Evolutionary conservation across 2,329 filamentous ascomycete genomes (phyloP).

Genomic region (Lasiodiplodia theobromae): DNA sequence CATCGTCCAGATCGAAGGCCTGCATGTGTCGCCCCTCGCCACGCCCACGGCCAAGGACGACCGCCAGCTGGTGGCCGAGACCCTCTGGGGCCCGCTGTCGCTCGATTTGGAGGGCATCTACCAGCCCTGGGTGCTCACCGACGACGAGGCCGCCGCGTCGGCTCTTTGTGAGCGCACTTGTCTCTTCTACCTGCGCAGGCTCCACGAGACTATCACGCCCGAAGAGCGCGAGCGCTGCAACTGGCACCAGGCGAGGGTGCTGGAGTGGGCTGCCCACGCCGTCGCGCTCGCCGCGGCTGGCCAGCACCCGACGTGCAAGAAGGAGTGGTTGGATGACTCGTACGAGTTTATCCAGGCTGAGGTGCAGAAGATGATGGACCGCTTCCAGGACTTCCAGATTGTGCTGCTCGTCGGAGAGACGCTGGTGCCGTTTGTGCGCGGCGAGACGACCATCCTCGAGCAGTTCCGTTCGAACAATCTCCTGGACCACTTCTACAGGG

Average conservation of each 20-base stretch:
- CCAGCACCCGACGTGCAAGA: too few species aligned
- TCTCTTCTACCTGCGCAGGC: too few species aligned
- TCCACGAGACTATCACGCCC: too few species aligned
- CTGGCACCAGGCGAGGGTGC: too few species aligned
- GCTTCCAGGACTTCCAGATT: not conserved
- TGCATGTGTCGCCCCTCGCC: not conserved
- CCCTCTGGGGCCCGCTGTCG: not conserved
- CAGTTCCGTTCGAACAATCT: not conserved
- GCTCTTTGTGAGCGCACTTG: not conserved
- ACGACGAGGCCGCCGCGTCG: not conserved
- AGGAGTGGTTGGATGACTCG: too few species aligned
- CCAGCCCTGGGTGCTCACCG: not conserved
- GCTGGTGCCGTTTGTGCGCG: not conserved
- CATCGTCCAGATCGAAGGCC: conserved; percentile 1
- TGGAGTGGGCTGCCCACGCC: too few species aligned
- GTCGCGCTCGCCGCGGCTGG: too few species aligned
- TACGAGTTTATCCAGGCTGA: too few species aligned
- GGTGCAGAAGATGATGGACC: too few species aligned
- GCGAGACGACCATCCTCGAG: not conserved
- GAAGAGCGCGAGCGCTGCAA: too few species aligned
- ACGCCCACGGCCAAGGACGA: not conserved
- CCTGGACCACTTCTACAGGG: conserved; percentile 6
- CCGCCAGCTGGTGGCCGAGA: not conserved
- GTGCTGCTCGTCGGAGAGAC: not conserved
- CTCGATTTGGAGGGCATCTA: not conserved